Evolutionary conservation across 805 yeast species (phyloP), one percentile per base, ranked within the genome.

Genomic region (Phaffomyces antillensis): DNA sequence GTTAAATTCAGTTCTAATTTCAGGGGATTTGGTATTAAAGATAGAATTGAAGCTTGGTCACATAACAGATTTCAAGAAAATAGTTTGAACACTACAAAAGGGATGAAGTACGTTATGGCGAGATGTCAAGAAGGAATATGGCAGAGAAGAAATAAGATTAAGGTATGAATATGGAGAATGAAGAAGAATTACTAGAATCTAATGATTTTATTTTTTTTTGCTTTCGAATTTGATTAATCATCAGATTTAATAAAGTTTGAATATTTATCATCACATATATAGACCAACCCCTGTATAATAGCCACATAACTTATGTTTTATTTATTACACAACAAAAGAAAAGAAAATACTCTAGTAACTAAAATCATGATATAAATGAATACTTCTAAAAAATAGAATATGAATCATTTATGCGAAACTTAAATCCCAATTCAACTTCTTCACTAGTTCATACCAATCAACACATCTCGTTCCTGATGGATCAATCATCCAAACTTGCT

Each of bases 41-140:
- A 79, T 56, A 72, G 81, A 51, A 86, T 90, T 42, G 98, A 90
- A 63, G 70, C 71, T 31, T 88, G 96, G 96, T 79, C 95, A 26
- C 80, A 76, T 55, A 71, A 71, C 18, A 76, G 75, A 60, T 87
- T 90, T 60, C 71, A 77, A 39, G 81, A 81, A 44, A 85, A 88
- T 59, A 67, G 86, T 49, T 67, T 63, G 43, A 78, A 76, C 51
- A 79, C 89, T 16, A 73, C 86, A 51, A 67, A 75, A 50, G 96
- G 96, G 4, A 75, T 90, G 74, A 68, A 76, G 42, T 77, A 76
- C 61, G 96, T 87, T 17, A 84, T 90, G 88, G 78, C 80, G 50
- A 71, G 69, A 51, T 67, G 81, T 42, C 71, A 74, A 49, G 67
- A 54, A 40, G 46, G 45, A 8, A 34, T 47, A 16, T 47, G 47